Evolutionary conservation across 2,329 filamentous ascomycete species (phyloP).

Genomic region (Lecanicillium sp.): DNA sequence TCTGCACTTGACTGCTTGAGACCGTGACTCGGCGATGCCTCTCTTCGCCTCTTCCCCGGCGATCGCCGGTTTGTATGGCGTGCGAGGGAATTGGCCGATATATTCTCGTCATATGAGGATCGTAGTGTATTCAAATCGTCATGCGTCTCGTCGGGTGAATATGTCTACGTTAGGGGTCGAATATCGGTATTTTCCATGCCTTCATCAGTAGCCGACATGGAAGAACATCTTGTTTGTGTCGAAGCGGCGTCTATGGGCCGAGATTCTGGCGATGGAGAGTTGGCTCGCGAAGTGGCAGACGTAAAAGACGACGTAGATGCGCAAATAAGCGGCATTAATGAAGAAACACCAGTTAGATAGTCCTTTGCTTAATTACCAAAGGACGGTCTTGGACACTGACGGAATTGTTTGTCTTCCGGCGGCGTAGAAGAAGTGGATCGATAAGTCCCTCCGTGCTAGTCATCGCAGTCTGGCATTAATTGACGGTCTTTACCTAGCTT

Average conservation of each 20-base stretch:
- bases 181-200: background rate
- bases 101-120: background rate
- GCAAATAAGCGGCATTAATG: background rate
- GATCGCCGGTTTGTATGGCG: background rate
- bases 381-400: background rate
- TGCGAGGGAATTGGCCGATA: background rate
- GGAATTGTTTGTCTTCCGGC: background rate
- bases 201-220: background rate
- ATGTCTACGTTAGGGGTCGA: no score
- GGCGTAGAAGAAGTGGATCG: background rate
- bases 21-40: background rate
- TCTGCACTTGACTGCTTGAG: background rate
- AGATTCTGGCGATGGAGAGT: background rate
- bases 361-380: background rate
- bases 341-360: background rate
- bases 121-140: background rate
- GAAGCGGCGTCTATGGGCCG: background rate
- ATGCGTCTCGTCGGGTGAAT: background rate
- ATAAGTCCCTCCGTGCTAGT: background rate
- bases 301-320: background rate
- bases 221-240: background rate
- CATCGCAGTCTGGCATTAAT: background rate
- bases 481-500: background rate
- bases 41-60: background rate
- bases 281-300: background rate